Percentiles rank a stretch among this genome's conserved stretches.
Conservation (phyloP, 768 basidiomycete species). For the Termitomyces sp. region DNA sequence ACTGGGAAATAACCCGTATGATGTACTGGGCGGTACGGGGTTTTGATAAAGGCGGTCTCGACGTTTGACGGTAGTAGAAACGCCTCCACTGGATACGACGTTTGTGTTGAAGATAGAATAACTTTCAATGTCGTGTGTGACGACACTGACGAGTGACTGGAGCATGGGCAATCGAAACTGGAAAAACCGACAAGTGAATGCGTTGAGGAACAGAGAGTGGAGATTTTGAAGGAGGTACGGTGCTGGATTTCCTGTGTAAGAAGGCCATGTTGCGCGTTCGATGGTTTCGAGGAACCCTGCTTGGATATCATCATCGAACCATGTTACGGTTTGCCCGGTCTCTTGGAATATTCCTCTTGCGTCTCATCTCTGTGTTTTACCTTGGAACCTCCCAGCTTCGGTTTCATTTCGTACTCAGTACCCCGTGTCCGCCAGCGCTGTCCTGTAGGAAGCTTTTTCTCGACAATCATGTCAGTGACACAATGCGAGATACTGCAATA, state of each 20-base stretch:
- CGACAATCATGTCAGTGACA: too few species aligned
- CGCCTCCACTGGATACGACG: too few species aligned
- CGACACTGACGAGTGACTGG: neutral
- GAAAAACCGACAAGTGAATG: neutral
- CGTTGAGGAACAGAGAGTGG: neutral
- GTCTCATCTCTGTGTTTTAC: too few species aligned
- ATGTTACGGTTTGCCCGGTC: neutral
- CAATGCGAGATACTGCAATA: neutral
- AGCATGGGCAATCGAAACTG: neutral
- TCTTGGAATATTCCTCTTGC: too few species aligned
- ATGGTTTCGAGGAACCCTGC: neutral
- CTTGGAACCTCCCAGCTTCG: too few species aligned
- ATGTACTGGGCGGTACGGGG: too few species aligned
- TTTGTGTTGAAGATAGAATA: neutral
- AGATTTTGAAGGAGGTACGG: neutral
- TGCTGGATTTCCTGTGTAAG: neutral
- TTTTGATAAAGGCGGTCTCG: too few species aligned
- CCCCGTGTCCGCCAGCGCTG: too few species aligned
- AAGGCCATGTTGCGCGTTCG: neutral
- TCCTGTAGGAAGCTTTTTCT: neutral
- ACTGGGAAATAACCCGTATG: too few species aligned
- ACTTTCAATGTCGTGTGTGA: neutral
- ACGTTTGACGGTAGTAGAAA: too few species aligned
- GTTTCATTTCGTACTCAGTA: neutral
- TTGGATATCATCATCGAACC: neutral